Conservation (phyloP, 2,329 filamentous ascomycete genomes). For the Colletotrichum caudatum region DNA sequence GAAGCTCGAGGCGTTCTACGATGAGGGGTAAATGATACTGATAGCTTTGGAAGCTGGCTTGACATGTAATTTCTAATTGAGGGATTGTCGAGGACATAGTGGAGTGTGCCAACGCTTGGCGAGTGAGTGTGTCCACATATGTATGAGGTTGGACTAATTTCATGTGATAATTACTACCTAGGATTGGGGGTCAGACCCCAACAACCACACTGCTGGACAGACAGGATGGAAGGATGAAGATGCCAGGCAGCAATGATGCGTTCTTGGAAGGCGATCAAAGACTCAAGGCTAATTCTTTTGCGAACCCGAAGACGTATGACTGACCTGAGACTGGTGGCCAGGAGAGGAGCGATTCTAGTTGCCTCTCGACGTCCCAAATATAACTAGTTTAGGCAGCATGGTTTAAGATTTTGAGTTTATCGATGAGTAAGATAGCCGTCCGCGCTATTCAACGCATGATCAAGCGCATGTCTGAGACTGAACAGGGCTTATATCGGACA, state of each 20-base stretch:
- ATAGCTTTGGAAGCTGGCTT: neutral
- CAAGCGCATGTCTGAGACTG: slow-evolving; percentile 25
- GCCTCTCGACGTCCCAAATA: slow-evolving; percentile 1
- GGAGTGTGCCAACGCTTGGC: too few species aligned
- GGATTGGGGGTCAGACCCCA: slow-evolving; percentile 1
- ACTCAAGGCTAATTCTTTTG: neutral
- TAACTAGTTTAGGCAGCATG: neutral
- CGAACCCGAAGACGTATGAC: neutral
- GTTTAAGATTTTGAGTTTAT: neutral
- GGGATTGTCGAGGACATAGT: too few species aligned
- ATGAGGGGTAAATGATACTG: neutral
- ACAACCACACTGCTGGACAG: neutral
- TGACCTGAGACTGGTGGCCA: neutral
- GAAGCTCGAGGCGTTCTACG: neutral
- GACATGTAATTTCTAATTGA: too few species aligned
- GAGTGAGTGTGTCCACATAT: too few species aligned
- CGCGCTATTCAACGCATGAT: slow-evolving; percentile 18
- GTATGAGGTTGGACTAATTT: too few species aligned
- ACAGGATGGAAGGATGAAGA: neutral
- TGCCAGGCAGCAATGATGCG: neutral
- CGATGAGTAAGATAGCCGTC: neutral
- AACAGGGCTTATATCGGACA: neutral
- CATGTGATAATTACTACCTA: neutral
- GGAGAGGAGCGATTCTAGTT: neutral
- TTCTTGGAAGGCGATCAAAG: neutral